Percentiles rank a stretch among this genome's conserved stretches.
Conservation (phyloP, 2,329 filamentous ascomycete genomes). For the Teratosphaeria gauchensis region DNA sequence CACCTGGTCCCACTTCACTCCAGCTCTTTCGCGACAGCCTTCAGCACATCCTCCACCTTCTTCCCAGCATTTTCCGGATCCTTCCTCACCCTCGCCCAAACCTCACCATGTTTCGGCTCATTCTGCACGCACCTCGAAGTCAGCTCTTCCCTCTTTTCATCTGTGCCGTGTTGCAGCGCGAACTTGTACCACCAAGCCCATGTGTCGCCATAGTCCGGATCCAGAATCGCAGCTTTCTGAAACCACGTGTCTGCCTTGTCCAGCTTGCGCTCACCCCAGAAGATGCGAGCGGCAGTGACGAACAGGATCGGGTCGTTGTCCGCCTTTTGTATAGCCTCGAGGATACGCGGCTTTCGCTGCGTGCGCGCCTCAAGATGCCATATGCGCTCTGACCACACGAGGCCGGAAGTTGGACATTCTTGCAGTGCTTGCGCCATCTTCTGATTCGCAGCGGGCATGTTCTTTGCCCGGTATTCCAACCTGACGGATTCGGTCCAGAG, state of each 20-base stretch:
- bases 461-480: slow-evolving; percentile 79
- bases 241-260: slow-evolving; percentile 97
- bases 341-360: slow-evolving; percentile 78
- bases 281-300: slow-evolving; percentile 85
- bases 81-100: slow-evolving; percentile 81
- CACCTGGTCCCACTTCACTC: slow-evolving; percentile 26
- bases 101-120: slow-evolving; percentile 86
- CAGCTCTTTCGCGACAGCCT: slow-evolving; percentile 57
- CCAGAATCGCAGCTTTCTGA: slow-evolving; percentile 82
- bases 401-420: slow-evolving; percentile 76
- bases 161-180: slow-evolving; percentile 79
- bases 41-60: slow-evolving; percentile 70
- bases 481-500: slow-evolving; percentile 93
- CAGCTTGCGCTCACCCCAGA: slow-evolving; percentile 85
- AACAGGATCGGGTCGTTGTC: slow-evolving; percentile 86
- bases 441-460: slow-evolving; percentile 72
- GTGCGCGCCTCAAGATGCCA: slow-evolving; percentile 88
- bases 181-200: slow-evolving; percentile 99
- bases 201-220: slow-evolving; percentile 78
- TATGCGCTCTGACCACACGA: slow-evolving; percentile 90
- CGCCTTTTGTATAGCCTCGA: slow-evolving; percentile 95
- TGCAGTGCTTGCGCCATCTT: slow-evolving; percentile 91
- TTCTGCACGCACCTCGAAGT: slow-evolving; percentile 68
- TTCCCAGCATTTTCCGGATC: slow-evolving; percentile 70
- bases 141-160: slow-evolving; percentile 83